Percentiles rank a stretch among this genome's conserved stretches.
Evolutionary conservation across 257 asterid species (phyloP).

Genomic region (Solanum ossicruentum): DNA sequence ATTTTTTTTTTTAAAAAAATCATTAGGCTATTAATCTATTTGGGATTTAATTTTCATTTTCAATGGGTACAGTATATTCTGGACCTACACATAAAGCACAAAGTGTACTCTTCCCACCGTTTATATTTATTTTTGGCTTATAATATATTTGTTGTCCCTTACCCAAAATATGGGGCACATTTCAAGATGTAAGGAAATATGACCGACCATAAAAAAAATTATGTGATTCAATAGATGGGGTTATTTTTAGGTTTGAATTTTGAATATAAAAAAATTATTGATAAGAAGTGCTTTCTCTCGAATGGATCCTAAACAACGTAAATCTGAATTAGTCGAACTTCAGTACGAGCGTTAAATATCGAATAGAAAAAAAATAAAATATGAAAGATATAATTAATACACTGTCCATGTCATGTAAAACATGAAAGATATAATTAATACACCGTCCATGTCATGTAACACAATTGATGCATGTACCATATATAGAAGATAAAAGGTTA

Average conservation of each 20-base stretch:
- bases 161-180: background rate
- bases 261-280: too few relatives aligned
- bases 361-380: too few relatives aligned
- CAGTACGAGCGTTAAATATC: too few relatives aligned
- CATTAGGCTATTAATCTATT: background rate
- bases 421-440: too few relatives aligned
- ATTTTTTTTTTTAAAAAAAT: background rate
- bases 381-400: background rate
- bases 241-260: accelerated
- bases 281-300: accelerated
- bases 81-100: background rate
- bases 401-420: too few relatives aligned
- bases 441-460: too few relatives aligned
- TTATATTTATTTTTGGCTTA: background rate
- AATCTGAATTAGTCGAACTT: too few relatives aligned
- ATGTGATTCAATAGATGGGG: too few relatives aligned
- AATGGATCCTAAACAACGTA: too few relatives aligned
- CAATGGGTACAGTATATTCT: background rate
- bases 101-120: background rate
- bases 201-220: too few relatives aligned
- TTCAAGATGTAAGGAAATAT: background rate
- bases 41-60: background rate
- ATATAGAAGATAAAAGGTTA: background rate
- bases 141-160: background rate
- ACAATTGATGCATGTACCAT: background rate